Evolutionary conservation across 1,284 basidiomycete species (phyloP), one percentile per base, ranked within the genome.

Genomic region (Tilletia setariae): DNA sequence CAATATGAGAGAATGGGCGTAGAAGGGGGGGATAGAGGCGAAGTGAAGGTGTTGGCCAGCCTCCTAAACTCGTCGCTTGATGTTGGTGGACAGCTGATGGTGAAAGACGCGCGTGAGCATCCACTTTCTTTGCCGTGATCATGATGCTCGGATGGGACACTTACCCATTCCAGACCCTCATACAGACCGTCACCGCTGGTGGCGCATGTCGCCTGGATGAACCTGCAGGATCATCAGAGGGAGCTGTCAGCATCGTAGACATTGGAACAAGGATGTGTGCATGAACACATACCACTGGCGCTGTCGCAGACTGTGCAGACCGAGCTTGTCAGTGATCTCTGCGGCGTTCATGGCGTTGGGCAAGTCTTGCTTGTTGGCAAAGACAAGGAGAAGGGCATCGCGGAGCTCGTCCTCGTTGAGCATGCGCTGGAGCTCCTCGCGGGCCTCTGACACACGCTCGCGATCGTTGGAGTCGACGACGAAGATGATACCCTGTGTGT

Each of bases 401-500:
- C 95, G 92, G 77, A 99, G 91, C 86, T 99, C 96, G 83, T 98
- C 95, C 85, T 98, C 96, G 85, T 97, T 98, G 84, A 99, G 86
- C 94, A 99, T 99, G 83, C 95, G 91, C 85, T 98, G 96, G 70
- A 99, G 89, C 86, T 99, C 96, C 87, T 98, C 96, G 73, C 96
- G 91, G 66, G 96, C 96, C 86, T 99, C 96, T 66, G 93, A 91
- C 74, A 98, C 92, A 91, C 96, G 95, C 86, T 98, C 96, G 85
- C 96, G 88, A 87, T 99, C 96, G 85, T 98, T 98, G 68, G 96
- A 98, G 85, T 99, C 96, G 75, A 99, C 94, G 68, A 99, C 96
- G 84, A 98, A 99, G 84, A 99, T 98, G 86, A 99, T 98, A 78
- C 95, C 96, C 86, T 99, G 96, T 63, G 96, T 99, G 88, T 98